Base-by-base conservation (phyloP, 2,329 filamentous ascomycete genomes). In the Biscogniauxia sp. region DNA sequence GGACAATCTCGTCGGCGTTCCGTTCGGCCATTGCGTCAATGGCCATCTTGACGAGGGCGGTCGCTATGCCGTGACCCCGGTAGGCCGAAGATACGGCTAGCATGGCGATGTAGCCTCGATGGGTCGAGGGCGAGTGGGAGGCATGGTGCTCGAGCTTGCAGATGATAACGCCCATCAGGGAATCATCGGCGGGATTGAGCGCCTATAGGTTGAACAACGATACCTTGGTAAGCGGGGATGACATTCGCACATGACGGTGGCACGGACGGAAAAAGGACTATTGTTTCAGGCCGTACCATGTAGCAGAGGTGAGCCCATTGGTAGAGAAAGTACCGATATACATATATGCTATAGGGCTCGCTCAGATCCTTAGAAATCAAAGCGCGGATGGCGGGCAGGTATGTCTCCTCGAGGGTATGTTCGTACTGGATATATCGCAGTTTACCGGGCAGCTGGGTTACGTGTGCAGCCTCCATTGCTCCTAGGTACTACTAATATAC, bases 281-380 rank as follows among this genome's bases (percentile, higher is more conserved):
- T 32, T 32, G 55, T n/a, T 20, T 37, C 45, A 55, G 28, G 51
- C 57, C 73, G 37, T 78, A 94, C 93, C 88, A 98, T 91, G 77
- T 92, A 98, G 77, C 95, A 99, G n/a, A 99, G 80, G 72, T 98
- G 90, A 5, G 91, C 91, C 95, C 95, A 99, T 84, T 98, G 93
- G 73, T 96, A 97, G 19, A 99, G 81, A 71, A 99, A 99, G 76
- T 99, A 99, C 32, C 95, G 88, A 76, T 98, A 99, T 61, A 99
- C 95, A 79, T 99, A 99, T 74, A 99, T 98, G 78, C 94, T 98
- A 76, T 99, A 99, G 1, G 95, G 95, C 76, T 99, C 95, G 68
- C 94, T 98, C 55, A 99, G 84, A 74, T 98, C 95, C 71, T 94
- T 96, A 52, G 93, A 95, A 71, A 99, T 99, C 72, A 99, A 80